Evolutionary conservation across 805 yeast genomes (phyloP).

Genomic region (Candida boleticola): DNA sequence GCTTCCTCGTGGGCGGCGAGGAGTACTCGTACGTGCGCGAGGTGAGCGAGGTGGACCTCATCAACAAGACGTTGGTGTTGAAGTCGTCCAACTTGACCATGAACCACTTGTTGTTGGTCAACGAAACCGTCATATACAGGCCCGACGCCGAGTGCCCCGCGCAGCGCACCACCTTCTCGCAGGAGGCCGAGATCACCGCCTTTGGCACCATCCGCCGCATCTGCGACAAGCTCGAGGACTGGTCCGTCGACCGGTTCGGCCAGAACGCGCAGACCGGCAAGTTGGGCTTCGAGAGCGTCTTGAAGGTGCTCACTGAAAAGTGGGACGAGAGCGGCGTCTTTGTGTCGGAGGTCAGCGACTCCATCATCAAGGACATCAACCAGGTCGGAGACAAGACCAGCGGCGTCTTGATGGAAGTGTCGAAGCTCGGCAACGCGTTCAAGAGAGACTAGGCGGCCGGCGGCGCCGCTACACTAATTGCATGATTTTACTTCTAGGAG

Average conservation of each 20-base stretch:
- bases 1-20: conserved; percentile 67
- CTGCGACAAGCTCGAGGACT: conserved; percentile 84
- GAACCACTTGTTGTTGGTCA: conserved; percentile 71
- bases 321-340: conserved; percentile 41
- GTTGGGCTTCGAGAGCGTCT: conserved; percentile 79
- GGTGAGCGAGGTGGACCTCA: conserved; percentile 77
- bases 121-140: conserved; percentile 78
- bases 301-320: conserved; percentile 47
- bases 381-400: conserved; percentile 18
- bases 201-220: conserved; percentile 67
- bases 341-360: conserved; percentile 28
- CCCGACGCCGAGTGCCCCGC: conserved; percentile 61
- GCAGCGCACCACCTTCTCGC: conserved; percentile 62
- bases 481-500: no score
- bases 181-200: conserved; percentile 87
- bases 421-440: conserved; percentile 13
- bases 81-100: conserved; percentile 86
- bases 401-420: conserved; percentile 12
- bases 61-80: conserved; percentile 62
- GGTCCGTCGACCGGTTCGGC: conserved; percentile 85
- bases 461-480: no score
- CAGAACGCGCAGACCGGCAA: conserved; percentile 86
- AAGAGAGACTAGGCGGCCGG: conserved; percentile 5
- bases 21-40: conserved; percentile 83
- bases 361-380: conserved; percentile 26